Base-by-base conservation (phyloP, 345 rosid genomes). In the Anacardium occidentale region DNA sequence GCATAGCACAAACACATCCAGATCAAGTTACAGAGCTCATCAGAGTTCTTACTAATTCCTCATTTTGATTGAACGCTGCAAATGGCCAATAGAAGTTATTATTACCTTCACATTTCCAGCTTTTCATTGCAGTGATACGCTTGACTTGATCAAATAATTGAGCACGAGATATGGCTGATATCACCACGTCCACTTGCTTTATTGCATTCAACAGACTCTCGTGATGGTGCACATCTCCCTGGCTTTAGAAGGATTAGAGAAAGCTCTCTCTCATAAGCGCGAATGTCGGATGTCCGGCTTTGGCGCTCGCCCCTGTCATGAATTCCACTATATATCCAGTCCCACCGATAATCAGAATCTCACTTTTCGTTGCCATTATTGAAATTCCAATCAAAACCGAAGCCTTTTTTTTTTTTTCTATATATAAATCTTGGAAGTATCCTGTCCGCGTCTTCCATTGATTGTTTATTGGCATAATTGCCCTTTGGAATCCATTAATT, bases 31-130 rank as follows among this genome's bases (percentile, higher is more conserved):
- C 13, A 2, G 18, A n/a, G 34, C 21, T 37, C 42, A 37, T 37
- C 1, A 2, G 0, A 53, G 14, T 42, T 22, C 8, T 61, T 42
- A 56, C 22, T 56, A 69, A 40, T 57, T 14, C 26, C 26, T 66
- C n/a, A 24, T 4, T n/a, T n/a, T 57, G 32, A 10, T 4, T 7
- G 11, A 54, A n/a, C n/a, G 10, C 11, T 54, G 13, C 59, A 22
- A 22, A 55, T 22, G 22, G 11, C 29, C 60, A 55, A n/a, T 3
- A 29, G 32, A 29, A 29, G 32, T 29, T 14, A 18, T 48, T 0
- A 24, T 20, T 68, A 86, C 91, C 88, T 86, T 86, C 22, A 89
- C 72, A 40, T 83, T 86, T 25, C 91, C 89, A 29, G 91, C 91
- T 79, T 86, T 85, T 86, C 64, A 89, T 83, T 62, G 93, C 93